phyloP scores from a whole-genome alignment of 2,329 filamentous ascomycete genomes.

The Trichoderma asperellum region DNA sequence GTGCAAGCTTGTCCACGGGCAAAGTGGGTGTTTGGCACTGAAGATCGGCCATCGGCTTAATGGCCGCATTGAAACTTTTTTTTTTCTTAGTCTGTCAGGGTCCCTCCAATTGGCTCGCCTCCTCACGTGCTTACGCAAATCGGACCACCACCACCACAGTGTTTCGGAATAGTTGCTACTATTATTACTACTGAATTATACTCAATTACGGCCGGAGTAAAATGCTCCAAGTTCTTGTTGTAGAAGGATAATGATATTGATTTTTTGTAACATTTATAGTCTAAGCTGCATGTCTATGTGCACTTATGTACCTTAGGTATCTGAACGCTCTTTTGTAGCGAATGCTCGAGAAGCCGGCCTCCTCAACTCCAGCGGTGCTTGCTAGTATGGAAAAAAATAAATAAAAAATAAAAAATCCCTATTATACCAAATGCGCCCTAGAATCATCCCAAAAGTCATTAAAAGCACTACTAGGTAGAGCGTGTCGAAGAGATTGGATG shows the following conservation, averaged over 20 bases:
- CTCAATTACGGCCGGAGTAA: not conserved
- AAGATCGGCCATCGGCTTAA: conserved; percentile 22
- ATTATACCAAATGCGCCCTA: conserved; percentile 5
- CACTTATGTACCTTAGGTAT: conserved; percentile 23
- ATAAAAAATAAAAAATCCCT: not conserved
- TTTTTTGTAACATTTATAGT: not conserved
- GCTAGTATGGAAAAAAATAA: conserved; percentile 14
- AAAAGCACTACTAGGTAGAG: not conserved
- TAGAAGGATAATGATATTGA: not conserved
- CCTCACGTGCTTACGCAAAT: conserved; percentile 33
- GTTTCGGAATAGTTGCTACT: not conserved
- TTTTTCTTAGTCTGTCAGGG: conserved; percentile 33
- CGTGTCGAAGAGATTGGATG: not conserved
- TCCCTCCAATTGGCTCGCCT: conserved; percentile 29
- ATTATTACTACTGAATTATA: not conserved
- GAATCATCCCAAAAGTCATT: conserved; percentile 5
- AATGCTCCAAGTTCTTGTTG: not conserved
- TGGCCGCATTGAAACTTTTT: conserved; percentile 36
- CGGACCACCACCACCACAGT: conserved; percentile 25
- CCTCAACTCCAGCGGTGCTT: conserved; percentile 26
- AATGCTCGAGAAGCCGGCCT: conserved; percentile 13
- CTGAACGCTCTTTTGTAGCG: conserved; percentile 14
- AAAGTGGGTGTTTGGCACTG: conserved; percentile 26
- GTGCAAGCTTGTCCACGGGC: conserved; percentile 33
- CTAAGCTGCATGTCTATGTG: conserved; percentile 19